These are phyloP conservation scores for Raphanus hybrid DNA, from an alignment of 441 rosid genomes.

Conservation along the genomic window DNA sequence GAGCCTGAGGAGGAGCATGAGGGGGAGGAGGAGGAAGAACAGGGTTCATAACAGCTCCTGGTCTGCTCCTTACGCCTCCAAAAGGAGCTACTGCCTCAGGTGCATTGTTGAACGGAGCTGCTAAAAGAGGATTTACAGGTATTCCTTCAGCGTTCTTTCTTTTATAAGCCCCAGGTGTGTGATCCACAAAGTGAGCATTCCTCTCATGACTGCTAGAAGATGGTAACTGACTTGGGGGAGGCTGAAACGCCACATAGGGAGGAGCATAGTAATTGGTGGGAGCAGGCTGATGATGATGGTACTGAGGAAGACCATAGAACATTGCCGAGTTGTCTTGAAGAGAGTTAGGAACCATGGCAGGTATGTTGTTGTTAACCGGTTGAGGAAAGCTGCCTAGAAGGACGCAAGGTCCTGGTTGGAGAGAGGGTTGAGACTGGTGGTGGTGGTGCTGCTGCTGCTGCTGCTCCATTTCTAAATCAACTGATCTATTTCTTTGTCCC, in stretches of 20 bases:
- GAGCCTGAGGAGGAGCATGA: constrained; percentile 46
- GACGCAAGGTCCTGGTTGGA: constrained; percentile 57
- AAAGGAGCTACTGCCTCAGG: constrained; percentile 43
- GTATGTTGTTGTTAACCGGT: constrained; percentile 46
- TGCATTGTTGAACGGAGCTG: constrained; percentile 51
- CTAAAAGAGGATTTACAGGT: constrained; percentile 52
- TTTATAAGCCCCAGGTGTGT: constrained; percentile 61
- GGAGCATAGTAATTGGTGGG: constrained; percentile 32
- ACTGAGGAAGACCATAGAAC: constrained; percentile 65
- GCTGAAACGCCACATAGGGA: constrained; percentile 60
- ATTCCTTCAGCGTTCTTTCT: constrained; percentile 67
- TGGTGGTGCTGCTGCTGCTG: constrained; percentile 64
- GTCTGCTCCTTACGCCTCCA: constrained; percentile 65
- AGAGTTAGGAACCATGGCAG: constrained; percentile 50
- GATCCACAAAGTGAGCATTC: constrained; percentile 59
- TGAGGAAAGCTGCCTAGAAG: constrained; percentile 59
- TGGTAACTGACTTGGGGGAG: constrained; percentile 60
- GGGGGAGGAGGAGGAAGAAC: constrained; percentile 11
- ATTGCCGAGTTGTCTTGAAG: constrained; percentile 51
- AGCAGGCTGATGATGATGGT: constrained; percentile 43
- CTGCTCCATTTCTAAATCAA: constrained; percentile 70
- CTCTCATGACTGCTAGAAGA: constrained; percentile 60
- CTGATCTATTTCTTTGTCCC: constrained; percentile 45
- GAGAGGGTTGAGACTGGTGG: constrained; percentile 42
- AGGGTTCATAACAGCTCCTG: constrained; percentile 44